Conservation (phyloP, 2,329 filamentous ascomycete genomes). For the Diaporthe caulivora region DNA sequence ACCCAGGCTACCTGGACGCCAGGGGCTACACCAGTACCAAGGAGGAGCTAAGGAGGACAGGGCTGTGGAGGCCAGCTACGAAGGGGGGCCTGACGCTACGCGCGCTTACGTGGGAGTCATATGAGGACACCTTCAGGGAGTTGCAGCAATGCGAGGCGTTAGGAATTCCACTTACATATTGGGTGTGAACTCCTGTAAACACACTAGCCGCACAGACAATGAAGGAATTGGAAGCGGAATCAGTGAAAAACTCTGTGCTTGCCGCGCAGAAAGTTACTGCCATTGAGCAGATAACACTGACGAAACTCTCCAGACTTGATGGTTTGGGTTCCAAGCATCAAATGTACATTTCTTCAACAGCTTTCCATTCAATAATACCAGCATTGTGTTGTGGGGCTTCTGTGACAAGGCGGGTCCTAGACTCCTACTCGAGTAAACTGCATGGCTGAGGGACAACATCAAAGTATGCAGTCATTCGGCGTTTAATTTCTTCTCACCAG, state of each 20-base stretch:
- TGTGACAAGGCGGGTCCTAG: too few species aligned
- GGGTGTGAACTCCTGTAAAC: constrained; percentile 43
- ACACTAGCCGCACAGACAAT: not conserved
- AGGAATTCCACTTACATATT: constrained; percentile 59
- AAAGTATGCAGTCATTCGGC: too few species aligned
- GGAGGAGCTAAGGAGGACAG: constrained; percentile 44
- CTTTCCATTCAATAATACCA: too few species aligned
- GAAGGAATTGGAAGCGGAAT: not conserved
- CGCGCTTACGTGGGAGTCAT: constrained; percentile 59
- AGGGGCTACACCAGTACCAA: constrained; percentile 53
- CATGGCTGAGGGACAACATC: too few species aligned
- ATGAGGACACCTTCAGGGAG: constrained; percentile 58
- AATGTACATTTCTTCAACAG: too few species aligned
- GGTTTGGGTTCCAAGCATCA: too few species aligned
- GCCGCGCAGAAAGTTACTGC: not conserved
- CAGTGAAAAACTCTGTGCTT: not conserved
- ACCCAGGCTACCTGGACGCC: constrained; percentile 56
- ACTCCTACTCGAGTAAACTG: too few species aligned
- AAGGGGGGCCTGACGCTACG: constrained; percentile 56
- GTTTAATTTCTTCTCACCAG: too few species aligned
- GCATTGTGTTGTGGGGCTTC: too few species aligned
- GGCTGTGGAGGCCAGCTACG: constrained; percentile 52
- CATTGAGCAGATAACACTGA: too few species aligned
- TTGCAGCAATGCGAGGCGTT: constrained; percentile 62
- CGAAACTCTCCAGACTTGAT: too few species aligned